Evolutionary conservation across 306 rosid genomes (phyloP).

Genomic region (Arachis hypogaea): DNA sequence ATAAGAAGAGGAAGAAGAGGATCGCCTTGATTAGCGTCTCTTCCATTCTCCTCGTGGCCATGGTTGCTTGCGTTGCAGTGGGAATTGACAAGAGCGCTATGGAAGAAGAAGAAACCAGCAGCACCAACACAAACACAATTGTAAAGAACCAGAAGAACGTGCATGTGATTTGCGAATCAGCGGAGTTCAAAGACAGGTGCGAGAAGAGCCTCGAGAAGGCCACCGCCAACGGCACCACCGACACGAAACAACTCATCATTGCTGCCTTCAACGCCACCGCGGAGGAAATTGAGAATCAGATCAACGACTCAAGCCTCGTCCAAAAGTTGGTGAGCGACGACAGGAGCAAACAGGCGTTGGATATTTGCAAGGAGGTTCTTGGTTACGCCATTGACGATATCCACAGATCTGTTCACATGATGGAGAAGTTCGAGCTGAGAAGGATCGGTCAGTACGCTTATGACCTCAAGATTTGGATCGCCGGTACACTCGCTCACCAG

Average conservation of each 20-base stretch:
- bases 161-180: constrained; percentile 52
- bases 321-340: constrained; percentile 49
- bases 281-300: constrained; percentile 29
- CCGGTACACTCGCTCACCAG: constrained; percentile 68
- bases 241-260: constrained; percentile 59
- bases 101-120: fast-evolving
- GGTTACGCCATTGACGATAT: constrained; percentile 69
- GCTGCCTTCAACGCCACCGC: constrained; percentile 51
- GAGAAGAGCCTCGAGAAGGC: constrained; percentile 36
- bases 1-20: constrained; percentile 36
- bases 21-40: constrained; percentile 39
- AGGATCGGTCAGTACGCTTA: constrained; percentile 45
- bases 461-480: constrained; percentile 75
- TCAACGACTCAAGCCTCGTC: constrained; percentile 42
- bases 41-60: constrained; percentile 40
- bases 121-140: background rate
- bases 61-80: constrained; percentile 41
- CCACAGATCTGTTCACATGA: constrained; percentile 29
- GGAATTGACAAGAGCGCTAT: background rate
- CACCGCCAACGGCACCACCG: constrained; percentile 38
- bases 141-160: constrained; percentile 45
- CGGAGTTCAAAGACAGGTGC: constrained; percentile 66
- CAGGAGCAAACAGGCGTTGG: constrained; percentile 56
- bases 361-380: constrained; percentile 70
- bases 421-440: constrained; percentile 46